Evolutionary conservation across 179 eudicot genomes (phyloP).

Genomic region (Beta macrorhiza): DNA sequence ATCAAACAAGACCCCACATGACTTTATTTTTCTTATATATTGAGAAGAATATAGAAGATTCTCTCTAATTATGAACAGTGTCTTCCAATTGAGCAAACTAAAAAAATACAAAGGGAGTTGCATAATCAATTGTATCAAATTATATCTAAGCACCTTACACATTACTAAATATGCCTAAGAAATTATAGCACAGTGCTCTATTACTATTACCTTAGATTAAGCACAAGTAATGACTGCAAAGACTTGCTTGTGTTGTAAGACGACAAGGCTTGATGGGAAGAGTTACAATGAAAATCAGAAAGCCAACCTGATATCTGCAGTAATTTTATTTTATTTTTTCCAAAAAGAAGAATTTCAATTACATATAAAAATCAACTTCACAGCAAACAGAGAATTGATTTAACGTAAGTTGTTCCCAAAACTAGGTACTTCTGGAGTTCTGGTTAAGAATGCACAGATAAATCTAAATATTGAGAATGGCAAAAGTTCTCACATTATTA

Average conservation of each 20-base stretch:
- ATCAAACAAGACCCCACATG: too few relatives aligned
- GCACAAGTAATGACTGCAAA: slow-evolving; percentile 59
- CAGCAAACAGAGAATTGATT: neutral
- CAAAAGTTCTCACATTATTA: slow-evolving; percentile 57
- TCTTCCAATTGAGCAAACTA: too few relatives aligned
- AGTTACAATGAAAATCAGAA: slow-evolving; percentile 47
- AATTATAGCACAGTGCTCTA: neutral
- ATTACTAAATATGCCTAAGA: neutral
- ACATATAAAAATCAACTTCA: neutral
- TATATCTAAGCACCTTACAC: neutral
- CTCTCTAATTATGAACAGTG: too few relatives aligned
- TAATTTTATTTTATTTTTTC: neutral
- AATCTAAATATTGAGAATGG: neutral
- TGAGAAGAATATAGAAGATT: too few relatives aligned
- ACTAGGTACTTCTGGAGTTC: neutral
- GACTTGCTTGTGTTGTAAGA: slow-evolving; percentile 43
- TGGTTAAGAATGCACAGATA: neutral
- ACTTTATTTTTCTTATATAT: too few relatives aligned
- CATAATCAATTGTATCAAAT: slow-evolving; percentile 8
- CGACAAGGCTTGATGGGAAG: slow-evolving; percentile 28
- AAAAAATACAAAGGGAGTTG: neutral
- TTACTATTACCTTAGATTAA: slow-evolving; percentile 68
- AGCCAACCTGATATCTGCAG: slow-evolving; percentile 88
- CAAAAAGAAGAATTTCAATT: neutral
- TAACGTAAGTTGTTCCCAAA: neutral